Percentiles rank a stretch among this genome's conserved stretches.
phyloP scores from a whole-genome alignment of 371 early-diverging fungal species.

The Saksenaea vasiformis region DNA sequence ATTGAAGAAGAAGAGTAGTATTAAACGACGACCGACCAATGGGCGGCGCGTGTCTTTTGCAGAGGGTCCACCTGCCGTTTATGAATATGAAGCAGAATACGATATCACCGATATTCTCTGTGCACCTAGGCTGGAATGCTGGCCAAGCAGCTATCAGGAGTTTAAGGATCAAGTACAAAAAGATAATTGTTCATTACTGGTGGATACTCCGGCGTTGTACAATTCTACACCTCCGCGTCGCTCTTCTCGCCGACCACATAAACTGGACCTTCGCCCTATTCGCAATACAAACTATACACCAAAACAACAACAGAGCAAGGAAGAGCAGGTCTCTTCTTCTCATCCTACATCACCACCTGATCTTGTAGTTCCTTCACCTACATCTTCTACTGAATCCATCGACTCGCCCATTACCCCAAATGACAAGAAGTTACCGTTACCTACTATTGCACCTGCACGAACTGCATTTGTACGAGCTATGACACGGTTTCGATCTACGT shows the following conservation, averaged over 20 bases:
- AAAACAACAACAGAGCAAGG: background rate
- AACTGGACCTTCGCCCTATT: conserved; percentile 6
- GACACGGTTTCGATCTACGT: background rate
- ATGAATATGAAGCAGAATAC: conserved; percentile 43
- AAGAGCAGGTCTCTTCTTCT: conserved; percentile 2
- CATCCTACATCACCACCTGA: background rate
- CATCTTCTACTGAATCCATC: background rate
- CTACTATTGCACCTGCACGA: conserved; percentile 1
- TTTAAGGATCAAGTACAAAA: conserved; percentile 1
- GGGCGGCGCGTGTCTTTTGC: conserved; percentile 33
- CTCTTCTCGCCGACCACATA: conserved; percentile 2
- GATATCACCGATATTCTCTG: background rate
- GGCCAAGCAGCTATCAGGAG: conserved; percentile 4
- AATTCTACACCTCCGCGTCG: background rate
- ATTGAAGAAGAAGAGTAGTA: background rate
- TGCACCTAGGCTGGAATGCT: background rate
- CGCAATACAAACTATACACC: conserved; percentile 5
- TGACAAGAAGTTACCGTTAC: background rate
- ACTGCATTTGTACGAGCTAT: background rate
- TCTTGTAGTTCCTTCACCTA: background rate
- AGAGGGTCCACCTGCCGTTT: conserved; percentile 28
- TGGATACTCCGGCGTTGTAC: background rate
- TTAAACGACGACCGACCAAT: conserved; percentile 5
- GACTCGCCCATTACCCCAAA: background rate
- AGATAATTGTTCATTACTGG: background rate